Evolutionary conservation across 768 basidiomycete genomes (phyloP), one percentile per base, ranked within the genome.

Genomic region (Pulveroboletus frians): DNA sequence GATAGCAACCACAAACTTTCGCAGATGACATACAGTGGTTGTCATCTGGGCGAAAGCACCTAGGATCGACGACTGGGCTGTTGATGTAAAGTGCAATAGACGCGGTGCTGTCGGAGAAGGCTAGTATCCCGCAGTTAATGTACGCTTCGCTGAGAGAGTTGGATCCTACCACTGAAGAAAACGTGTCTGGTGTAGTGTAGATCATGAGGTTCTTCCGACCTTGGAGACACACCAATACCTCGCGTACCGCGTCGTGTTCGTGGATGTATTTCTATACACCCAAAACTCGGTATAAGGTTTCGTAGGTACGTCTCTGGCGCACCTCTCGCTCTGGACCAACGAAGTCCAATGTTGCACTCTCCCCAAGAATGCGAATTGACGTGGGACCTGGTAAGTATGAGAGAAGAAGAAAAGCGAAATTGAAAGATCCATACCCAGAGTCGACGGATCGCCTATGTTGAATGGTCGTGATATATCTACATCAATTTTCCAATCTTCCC

Each of bases 191-290:
- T 41, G 64, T 65, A 17, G 61, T 67, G 26, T 63, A 67, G 8
- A 87, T 65, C 56, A 88, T 65, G 34, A 83, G 68, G 53, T 83
- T 88, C 41, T 72, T 76, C 46, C 76, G 74, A 0, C 90, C 89
- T 73, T 91, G 88, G 5, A 91, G 68, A 27, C 78, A 79, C 64
- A 88, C 84, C 11, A 91, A 70, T 3, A 89, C 71, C 57, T 92
- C 90, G 4, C 89, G 77, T 5, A 89, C 83, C 34, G 84, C 81
- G 54, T 90, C 83, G 43, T 81, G 76, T 66, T 92, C 90, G 44
- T 80, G 65, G 21, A 91, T 85, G 52, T 84, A 84, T 64, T 64
- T 78, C 85, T 89, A 57, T 4, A 51, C 35, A 26, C 15, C 14
- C 3, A 2, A 34, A 27, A 8, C 1, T 49, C 15, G 18, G 23